Evolutionary conservation across 305 asterid species (phyloP), one percentile per base, ranked within the genome.

Genomic region (Fraxinus dipetala): DNA sequence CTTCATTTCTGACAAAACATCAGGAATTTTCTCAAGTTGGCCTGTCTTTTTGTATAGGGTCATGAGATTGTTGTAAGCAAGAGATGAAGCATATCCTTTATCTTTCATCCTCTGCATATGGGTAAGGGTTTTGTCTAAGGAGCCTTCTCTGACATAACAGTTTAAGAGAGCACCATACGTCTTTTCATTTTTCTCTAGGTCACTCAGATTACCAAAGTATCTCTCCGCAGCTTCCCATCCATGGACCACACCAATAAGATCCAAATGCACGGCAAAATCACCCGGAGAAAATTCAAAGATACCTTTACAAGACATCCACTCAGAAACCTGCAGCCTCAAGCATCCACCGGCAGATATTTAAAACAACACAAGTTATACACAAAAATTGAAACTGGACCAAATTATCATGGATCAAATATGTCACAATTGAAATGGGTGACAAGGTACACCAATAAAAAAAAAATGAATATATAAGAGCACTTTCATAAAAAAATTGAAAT

Each of bases 51-150:
- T 86, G 87, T 89, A 90, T 16, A 91, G 90, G 87, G 84, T 81
- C 95, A 91, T 91, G 77, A 90, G 90, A 77, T 89, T 91, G 86
- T 90, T 90, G 87, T 88, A 90, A 28, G 91, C 85, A 18, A 90
- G 91, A 83, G 90, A 48, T 13, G 85, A 84, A 76, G 87, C 89
- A 79, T 73, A 91, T 38, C 90, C 94, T 1, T 78, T 77, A 51
- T 90, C 86, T 85, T 89, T 86, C 93, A 91, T 90, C 65, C 61
- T 82, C 86, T 89, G 85, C 87, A 90, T 84, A 78, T 87, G 95
- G 86, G 61, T 76, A 81, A 91, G 92, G 79, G 91, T 73, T 84
- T 89, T 86, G 0, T 56, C 84, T n/a, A 87, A 32, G 80, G 85
- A 86, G 75, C 89, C 86, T 79, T 85, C 88, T 65, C 93, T 84